Conservation (phyloP, 495 filamentous ascomycete genomes). For the Trichoderma virens region DNA sequence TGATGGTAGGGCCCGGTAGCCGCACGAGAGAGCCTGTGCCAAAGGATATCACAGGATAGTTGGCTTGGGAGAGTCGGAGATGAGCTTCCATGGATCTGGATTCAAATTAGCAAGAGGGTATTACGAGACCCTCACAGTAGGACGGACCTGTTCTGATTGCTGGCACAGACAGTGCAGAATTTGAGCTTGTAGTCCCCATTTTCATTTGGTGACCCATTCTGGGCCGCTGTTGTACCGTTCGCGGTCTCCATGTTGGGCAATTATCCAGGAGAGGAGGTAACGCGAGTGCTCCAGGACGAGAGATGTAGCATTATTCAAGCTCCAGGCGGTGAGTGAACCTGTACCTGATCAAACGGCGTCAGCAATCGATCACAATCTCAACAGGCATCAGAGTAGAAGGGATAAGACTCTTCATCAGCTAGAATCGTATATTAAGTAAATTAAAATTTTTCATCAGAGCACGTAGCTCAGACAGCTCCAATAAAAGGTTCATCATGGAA, state of each 20-base stretch:
- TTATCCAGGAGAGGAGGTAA: constrained; percentile 10
- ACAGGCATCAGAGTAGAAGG: neutral
- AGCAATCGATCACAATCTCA: neutral
- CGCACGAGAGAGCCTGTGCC: constrained; percentile 94
- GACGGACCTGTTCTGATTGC: constrained; percentile 83
- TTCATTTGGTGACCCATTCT: constrained; percentile 35
- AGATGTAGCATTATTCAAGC: neutral
- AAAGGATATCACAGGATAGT: constrained; percentile 96
- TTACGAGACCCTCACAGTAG: neutral
- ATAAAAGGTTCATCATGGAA: constrained; percentile 57
- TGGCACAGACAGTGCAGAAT: constrained; percentile 98
- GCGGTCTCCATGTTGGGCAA: constrained; percentile 24
- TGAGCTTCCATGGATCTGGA: constrained; percentile 93
- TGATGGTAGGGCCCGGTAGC: constrained; percentile 80
- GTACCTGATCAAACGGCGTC: neutral
- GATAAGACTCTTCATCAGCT: constrained; percentile 28
- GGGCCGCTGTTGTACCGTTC: constrained; percentile 22
- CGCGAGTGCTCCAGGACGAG: neutral
- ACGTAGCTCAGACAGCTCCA: constrained; percentile 91
- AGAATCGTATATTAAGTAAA: constrained; percentile 40
- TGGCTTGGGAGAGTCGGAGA: constrained; percentile 70
- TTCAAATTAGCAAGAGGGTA: constrained; percentile 9
- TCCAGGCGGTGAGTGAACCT: neutral
- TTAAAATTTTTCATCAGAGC: constrained; percentile 43
- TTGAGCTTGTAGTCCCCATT: constrained; percentile 65